phyloP scores from a whole-genome alignment of 495 filamentous ascomycete species.

The Trichocladium uniseriatum region DNA sequence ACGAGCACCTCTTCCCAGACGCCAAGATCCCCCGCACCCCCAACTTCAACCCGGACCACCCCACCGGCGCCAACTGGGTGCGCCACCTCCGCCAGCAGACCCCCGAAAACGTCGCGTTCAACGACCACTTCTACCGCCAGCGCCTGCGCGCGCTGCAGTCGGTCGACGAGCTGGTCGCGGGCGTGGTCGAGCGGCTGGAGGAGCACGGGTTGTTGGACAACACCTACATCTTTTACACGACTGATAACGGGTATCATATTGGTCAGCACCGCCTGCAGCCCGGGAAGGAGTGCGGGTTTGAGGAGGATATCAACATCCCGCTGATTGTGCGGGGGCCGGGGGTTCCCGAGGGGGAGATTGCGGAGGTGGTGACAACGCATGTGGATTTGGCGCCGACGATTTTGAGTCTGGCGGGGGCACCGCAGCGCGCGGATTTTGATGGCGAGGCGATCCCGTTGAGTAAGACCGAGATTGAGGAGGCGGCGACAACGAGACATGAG shows the following conservation, averaged over 20 bases:
- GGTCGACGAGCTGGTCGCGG: constrained; percentile 62
- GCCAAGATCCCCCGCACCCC: constrained; percentile 41
- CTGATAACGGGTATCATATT: constrained; percentile 69
- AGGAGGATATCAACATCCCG: constrained; percentile 67
- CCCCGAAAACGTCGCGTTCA: constrained; percentile 47
- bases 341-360: constrained; percentile 34
- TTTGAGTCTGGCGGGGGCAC: constrained; percentile 44
- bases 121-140: constrained; percentile 59
- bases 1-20: constrained; percentile 41
- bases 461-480: constrained; percentile 20
- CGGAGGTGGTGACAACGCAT: constrained; percentile 55
- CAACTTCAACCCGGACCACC: constrained; percentile 45
- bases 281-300: constrained; percentile 62
- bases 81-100: constrained; percentile 36
- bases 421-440: constrained; percentile 47
- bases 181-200: constrained; percentile 44
- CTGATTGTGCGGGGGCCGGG: constrained; percentile 54
- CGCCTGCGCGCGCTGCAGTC: constrained; percentile 55
- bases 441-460: constrained; percentile 47
- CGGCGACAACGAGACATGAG: constrained; percentile 40
- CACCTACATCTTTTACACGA: constrained; percentile 64
- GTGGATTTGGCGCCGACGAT: constrained; percentile 62
- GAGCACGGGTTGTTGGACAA: constrained; percentile 48
- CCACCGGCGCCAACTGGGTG: constrained; percentile 57
- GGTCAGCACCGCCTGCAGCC: constrained; percentile 63